Base-by-base conservation (phyloP, 768 basidiomycete species). In the Filobasidium floriforme region DNA sequence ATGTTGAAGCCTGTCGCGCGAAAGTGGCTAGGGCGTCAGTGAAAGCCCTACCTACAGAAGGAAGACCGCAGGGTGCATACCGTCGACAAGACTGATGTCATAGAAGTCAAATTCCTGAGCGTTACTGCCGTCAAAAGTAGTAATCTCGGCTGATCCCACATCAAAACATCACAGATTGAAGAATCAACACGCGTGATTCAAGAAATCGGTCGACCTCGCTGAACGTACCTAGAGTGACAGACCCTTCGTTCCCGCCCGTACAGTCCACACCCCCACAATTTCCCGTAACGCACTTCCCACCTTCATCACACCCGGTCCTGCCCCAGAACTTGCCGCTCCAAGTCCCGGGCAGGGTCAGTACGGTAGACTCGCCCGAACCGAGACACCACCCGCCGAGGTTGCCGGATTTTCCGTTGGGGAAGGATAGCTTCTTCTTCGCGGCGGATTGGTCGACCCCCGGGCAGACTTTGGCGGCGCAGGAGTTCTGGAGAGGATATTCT, bases 41-140 rank as follows among this genome's bases (percentile, higher is more conserved):
- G 12, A 6, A 49, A 49, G 9, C 9, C 32, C 46, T 6, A 5
- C 2, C 5, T 18, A 12, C 5, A 15, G 12, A 14, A 49, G 2
- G 18, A 49, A 18, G 46, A 14, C 46, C 18, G 22, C 22, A 14
- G 46, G 6, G 26, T 26, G n/a, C 54, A 6, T 57, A 57, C 54
- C 54, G 24, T 57, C 54, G 19, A 57, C 54, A 15, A 57, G 24
- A 24, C 54, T 57, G 54, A 57, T 32, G 15, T 57, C 54, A 15
- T 57, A 57, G 54, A 19, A 15, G 54, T 57, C 54, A 5, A 24
- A 57, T 19, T 24, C 22, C 22, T 15, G 4, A n/a, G 46, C 12
- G 46, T 49, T 49, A 15, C 46, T 49, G 5, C 46, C 46, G 5
- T 49, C 46, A 12, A 22, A 15, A 7, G 54, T 51, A 32, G 54